A percentile compares a stretch with the other conserved stretches of the same genome.
phyloP scores from a whole-genome alignment of 352 stramenopile species.

The Globisporangium carolinianum region DNA sequence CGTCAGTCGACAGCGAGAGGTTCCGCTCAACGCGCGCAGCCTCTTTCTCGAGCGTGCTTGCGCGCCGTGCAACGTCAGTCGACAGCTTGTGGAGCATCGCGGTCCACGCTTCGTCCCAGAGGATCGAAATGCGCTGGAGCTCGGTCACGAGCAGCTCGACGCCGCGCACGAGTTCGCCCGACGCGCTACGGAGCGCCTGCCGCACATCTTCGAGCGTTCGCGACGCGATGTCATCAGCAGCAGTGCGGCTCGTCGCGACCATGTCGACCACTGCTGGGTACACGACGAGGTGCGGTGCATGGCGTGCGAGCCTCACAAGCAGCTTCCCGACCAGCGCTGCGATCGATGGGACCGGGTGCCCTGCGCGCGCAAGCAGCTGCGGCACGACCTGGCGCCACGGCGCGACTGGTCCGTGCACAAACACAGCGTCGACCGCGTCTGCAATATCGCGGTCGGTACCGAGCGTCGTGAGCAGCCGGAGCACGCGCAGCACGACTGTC shows the following conservation, averaged over 20 bases:
- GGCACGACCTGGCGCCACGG: conserved; percentile 66
- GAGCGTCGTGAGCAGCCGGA: conserved; percentile 59
- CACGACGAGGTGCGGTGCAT: conserved; percentile 59
- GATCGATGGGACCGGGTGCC: conserved; percentile 44
- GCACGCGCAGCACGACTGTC: conserved; percentile 50
- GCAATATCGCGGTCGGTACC: conserved; percentile 39
- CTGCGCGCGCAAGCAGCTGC: conserved; percentile 61
- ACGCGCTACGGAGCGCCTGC: conserved; percentile 29
- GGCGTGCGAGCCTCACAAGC: conserved; percentile 53
- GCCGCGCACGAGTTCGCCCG: conserved; percentile 34
- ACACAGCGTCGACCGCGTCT: conserved; percentile 29
- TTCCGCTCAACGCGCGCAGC: conserved; percentile 65
- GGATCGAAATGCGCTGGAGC: conserved; percentile 64
- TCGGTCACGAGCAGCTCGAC: conserved; percentile 65
- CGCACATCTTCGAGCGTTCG: conserved; percentile 33
- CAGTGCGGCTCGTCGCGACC: conserved; percentile 6
- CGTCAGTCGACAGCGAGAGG: conserved; percentile 38
- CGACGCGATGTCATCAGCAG: too few species aligned
- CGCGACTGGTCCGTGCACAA: conserved; percentile 39
- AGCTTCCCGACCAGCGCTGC: conserved; percentile 47
- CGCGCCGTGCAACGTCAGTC: conserved; percentile 56
- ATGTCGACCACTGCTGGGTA: conserved; percentile 73
- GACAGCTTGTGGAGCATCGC: conserved; percentile 62
- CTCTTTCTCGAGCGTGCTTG: conserved; percentile 73
- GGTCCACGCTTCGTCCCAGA: conserved; percentile 85